phyloP scores from a whole-genome alignment of 1,139 yeast genomes.

The Kurtzmaniella quercitrusa region DNA sequence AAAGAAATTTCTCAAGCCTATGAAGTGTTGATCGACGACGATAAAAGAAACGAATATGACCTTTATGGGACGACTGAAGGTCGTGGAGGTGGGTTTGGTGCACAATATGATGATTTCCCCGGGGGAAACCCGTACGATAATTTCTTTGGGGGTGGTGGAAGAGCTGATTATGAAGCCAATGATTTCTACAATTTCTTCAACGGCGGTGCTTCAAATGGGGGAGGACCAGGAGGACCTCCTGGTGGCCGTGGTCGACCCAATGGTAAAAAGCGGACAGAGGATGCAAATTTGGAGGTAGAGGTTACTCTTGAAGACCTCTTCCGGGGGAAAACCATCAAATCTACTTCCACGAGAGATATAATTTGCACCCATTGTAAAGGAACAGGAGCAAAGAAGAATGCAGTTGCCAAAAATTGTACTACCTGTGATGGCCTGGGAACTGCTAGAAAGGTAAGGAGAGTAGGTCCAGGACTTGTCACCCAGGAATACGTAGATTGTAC shows the following conservation, averaged over 20 bases:
- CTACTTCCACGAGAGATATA: slow-evolving; percentile 68
- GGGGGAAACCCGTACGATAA: slow-evolving; percentile 41
- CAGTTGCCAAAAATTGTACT: slow-evolving; percentile 54
- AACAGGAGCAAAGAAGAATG: slow-evolving; percentile 62
- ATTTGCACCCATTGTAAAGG: slow-evolving; percentile 74
- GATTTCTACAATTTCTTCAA: slow-evolving; percentile 73
- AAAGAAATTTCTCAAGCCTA: slow-evolving; percentile 78
- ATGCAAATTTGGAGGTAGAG: slow-evolving; percentile 60
- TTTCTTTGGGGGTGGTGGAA: slow-evolving; percentile 27
- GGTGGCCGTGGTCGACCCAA: slow-evolving; percentile 12
- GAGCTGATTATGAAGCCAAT: slow-evolving; percentile 47
- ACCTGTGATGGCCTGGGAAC: slow-evolving; percentile 74
- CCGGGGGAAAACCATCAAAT: slow-evolving; percentile 76
- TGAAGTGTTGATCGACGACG: slow-evolving; percentile 66
- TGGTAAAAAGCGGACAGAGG: slow-evolving; percentile 45
- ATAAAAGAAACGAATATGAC: slow-evolving; percentile 53
- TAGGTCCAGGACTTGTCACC: slow-evolving; percentile 75
- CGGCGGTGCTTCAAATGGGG: slow-evolving; percentile 17
- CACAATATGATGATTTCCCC: slow-evolving; percentile 14
- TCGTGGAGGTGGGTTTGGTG: slow-evolving; percentile 10
- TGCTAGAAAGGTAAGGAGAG: slow-evolving; percentile 54
- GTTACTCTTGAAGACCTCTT: slow-evolving; percentile 74
- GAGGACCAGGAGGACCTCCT: too few relatives aligned
- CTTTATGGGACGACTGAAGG: slow-evolving; percentile 49
- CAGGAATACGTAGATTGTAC: slow-evolving; percentile 62